Base-by-base conservation (phyloP, 1,284 basidiomycete species). In the Fomes fomentarius region DNA sequence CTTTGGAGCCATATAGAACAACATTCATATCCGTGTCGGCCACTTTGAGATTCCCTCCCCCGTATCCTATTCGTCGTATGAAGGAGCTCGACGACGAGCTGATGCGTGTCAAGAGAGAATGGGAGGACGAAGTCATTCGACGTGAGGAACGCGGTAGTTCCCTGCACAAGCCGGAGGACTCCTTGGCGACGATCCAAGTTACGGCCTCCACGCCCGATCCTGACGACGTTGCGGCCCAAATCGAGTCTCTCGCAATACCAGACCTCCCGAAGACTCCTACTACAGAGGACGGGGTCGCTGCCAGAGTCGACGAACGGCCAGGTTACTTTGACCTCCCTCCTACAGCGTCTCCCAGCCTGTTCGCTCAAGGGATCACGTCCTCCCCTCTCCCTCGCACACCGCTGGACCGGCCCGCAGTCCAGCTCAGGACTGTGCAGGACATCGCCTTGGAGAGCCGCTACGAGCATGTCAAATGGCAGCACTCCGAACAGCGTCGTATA, bases 1-100 rank as follows among this genome's bases (percentile, higher is more conserved):
- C 92, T 0, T 77, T 97, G 14, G 82, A 89, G 38, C 91, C 92
- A 0, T 98, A 96, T 68, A 76, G 82, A 58, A 84, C 77, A 55
- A 95, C 91, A 0, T 92, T 94, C 62, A 89, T 97, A 22, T 96
- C 94, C 1, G 91, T 94, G 30, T 96, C 94, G 6, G 90, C 94
- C 0, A 93, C 93, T 0, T 77, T 98, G 35, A 85, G 91, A 11
- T 95, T 96, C 69, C 89, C 89, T 12, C 94, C 95, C 14, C 96
- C 96, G 1, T 87, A 91, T 64, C 90, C 94, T 2, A 83, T 98
- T 30, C 78, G 84, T 4, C 81, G 82, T 55, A 95, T 98, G 92
- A 91, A 91, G 63, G 85, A 93, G 60, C 76, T 96, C 9, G 93
- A 96, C 63, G 82, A 87, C 26, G 80, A 85, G 53, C 79, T 96